Conservation (phyloP, 306 rosid species). For the Gillenia trifoliata region DNA sequence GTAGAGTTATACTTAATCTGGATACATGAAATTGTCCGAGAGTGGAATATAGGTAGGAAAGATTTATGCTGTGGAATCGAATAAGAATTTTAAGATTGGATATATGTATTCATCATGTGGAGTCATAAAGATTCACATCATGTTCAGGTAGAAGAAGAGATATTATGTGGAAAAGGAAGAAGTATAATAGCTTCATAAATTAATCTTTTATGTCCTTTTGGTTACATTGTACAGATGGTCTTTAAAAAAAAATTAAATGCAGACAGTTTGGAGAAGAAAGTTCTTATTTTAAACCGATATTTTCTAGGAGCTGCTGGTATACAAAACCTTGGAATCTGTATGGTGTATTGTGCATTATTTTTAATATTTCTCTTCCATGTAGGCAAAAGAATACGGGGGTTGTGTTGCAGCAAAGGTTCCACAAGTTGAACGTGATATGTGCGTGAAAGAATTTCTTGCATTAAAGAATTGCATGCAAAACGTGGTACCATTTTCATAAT, state of each 20-base stretch:
- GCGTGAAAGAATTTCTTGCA: constrained; percentile 76
- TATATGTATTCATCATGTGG: not conserved
- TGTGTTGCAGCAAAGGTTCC: constrained; percentile 95
- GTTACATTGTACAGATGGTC: not conserved
- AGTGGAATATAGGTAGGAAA: not conserved
- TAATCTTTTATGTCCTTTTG: not conserved
- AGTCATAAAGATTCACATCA: not conserved
- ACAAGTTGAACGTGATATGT: constrained; percentile 77
- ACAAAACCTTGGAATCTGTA: not conserved
- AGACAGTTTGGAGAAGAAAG: not conserved
- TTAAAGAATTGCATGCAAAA: constrained; percentile 86
- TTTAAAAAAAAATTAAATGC: not conserved
- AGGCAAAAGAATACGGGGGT: constrained; percentile 85
- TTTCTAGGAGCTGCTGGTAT: not conserved
- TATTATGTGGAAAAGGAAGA: not conserved
- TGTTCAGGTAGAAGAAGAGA: not conserved
- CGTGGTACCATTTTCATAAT: constrained; percentile 39
- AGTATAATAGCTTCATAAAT: not conserved
- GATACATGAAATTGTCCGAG: not conserved
- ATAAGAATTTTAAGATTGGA: not conserved
- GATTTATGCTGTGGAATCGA: not conserved
- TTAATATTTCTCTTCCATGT: constrained; percentile 20
- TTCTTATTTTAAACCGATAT: not conserved
- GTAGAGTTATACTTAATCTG: not conserved
- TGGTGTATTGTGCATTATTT: constrained; percentile 10